A percentile compares a stretch with the other conserved stretches of the same genome.
Evolutionary conservation across 768 basidiomycete species (phyloP).

Genomic region (Pleurotus eryngii): DNA sequence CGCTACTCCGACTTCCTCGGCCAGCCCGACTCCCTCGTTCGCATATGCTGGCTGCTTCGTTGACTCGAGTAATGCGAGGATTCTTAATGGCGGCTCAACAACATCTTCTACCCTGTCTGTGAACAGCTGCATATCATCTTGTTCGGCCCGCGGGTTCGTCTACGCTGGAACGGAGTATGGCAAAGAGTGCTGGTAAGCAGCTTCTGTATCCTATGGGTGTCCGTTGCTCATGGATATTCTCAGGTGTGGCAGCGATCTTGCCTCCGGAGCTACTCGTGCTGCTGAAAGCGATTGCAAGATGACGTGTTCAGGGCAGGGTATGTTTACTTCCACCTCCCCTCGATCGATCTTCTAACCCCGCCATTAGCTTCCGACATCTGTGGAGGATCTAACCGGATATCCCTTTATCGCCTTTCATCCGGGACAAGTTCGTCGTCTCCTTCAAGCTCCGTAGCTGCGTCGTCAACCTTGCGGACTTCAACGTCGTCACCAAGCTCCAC

Average conservation of each 20-base stretch:
- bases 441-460: constrained; percentile 10
- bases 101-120: constrained; percentile 18
- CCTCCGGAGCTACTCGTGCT: constrained; percentile 13
- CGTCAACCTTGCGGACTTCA: constrained; percentile 7
- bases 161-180: constrained; percentile 32
- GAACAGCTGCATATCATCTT: constrained; percentile 25
- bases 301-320: constrained; percentile 29
- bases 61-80: not conserved
- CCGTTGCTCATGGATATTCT: not conserved
- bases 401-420: constrained; percentile 10
- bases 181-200: constrained; percentile 27
- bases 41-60: not conserved
- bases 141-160: constrained; percentile 20
- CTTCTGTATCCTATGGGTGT: not conserved
- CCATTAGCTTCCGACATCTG: constrained; percentile 25
- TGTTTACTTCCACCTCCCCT: constrained; percentile 1
- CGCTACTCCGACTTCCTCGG: too few relatives aligned
- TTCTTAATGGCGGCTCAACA: not conserved
- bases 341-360: too few relatives aligned
- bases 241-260: not conserved
- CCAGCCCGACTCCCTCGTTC: not conserved
- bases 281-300: constrained; percentile 25
- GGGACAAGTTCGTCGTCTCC: constrained; percentile 7
- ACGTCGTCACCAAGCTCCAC: not conserved
- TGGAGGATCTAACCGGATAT: constrained; percentile 26